phyloP scores from a whole-genome alignment of 768 basidiomycete species.

The Amanita inopinata region DNA sequence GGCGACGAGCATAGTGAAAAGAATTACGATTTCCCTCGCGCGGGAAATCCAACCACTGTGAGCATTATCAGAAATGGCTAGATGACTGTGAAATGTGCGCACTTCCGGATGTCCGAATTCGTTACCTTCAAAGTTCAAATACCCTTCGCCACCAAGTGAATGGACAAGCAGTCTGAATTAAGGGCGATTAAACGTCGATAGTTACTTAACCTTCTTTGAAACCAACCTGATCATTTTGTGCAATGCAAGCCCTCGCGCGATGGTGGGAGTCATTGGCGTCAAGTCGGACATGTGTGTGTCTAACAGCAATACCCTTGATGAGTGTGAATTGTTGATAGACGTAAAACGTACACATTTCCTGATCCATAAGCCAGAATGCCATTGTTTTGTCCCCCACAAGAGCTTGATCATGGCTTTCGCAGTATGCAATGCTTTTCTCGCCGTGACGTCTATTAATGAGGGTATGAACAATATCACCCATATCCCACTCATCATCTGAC shows the following conservation, averaged over 20 bases:
- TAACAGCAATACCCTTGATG: constrained; percentile 19
- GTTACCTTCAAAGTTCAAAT: constrained; percentile 96
- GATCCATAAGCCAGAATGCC: constrained; percentile 99
- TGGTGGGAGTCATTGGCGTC: constrained; percentile 68
- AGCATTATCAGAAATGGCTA: constrained; percentile 3
- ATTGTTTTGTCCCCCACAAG: constrained; percentile 98
- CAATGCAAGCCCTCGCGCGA: constrained; percentile 82
- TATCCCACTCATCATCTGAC: constrained; percentile 78
- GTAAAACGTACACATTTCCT: constrained; percentile 86
- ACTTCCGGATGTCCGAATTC: constrained; percentile 99
- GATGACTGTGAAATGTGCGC: constrained; percentile 12
- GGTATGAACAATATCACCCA: constrained; percentile 80
- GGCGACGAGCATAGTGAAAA: constrained; percentile 93
- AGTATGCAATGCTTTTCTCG: constrained; percentile 89
- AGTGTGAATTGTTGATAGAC: background rate
- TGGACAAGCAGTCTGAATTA: constrained; percentile 71
- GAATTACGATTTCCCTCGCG: constrained; percentile 92
- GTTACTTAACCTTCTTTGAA: constrained; percentile 31
- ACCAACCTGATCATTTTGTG: constrained; percentile 91
- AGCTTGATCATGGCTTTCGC: constrained; percentile 96
- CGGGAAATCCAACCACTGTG: constrained; percentile 96
- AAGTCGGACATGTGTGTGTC: constrained; percentile 94
- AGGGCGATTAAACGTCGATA: background rate
- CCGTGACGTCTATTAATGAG: constrained; percentile 81
- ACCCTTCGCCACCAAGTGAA: constrained; percentile 92